phyloP scores from a whole-genome alignment of 169 alveolate species.

The Toxoplasma gondii region DNA sequence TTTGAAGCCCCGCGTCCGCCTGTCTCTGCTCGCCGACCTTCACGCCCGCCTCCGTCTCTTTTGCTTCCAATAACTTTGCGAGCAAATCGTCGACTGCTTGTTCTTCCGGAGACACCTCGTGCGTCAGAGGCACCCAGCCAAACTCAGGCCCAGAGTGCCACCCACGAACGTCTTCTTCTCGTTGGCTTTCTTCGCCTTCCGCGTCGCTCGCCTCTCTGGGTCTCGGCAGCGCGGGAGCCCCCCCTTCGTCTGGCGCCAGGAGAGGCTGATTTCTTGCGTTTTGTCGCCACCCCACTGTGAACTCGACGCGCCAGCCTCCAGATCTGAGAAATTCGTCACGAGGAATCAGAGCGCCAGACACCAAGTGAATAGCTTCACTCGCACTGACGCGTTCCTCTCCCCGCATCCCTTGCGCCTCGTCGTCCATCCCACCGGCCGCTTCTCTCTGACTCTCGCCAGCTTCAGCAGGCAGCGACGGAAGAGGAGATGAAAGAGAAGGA shows the following conservation, averaged over 20 bases:
- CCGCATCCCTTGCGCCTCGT: background rate
- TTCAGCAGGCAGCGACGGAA: no score
- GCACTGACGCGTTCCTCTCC: background rate
- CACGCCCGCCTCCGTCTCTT: background rate
- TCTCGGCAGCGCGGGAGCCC: background rate
- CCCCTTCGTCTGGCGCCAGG: slow-evolving; percentile 17
- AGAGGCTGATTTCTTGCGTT: background rate
- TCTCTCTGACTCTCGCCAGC: background rate
- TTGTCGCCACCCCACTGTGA: slow-evolving; percentile 46
- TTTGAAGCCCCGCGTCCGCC: background rate
- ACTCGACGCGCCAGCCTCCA: slow-evolving; percentile 46
- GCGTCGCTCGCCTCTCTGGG: background rate
- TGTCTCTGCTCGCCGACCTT: background rate
- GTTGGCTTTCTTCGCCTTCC: background rate
- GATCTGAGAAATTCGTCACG: slow-evolving; percentile 39
- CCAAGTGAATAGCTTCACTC: slow-evolving; percentile 42
- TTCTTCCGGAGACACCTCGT: background rate
- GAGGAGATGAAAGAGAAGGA: background rate
- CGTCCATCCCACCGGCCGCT: background rate
- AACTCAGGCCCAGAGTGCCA: slow-evolving; percentile 30
- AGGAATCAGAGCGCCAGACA: slow-evolving; percentile 53
- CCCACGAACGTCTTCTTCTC: background rate
- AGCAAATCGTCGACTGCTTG: background rate
- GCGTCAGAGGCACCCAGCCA: slow-evolving; percentile 14
- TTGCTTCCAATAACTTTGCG: background rate